These are phyloP conservation scores for Gossypium sturtianum DNA, from an alignment of 345 rosid genomes.

Conservation along the genomic window DNA sequence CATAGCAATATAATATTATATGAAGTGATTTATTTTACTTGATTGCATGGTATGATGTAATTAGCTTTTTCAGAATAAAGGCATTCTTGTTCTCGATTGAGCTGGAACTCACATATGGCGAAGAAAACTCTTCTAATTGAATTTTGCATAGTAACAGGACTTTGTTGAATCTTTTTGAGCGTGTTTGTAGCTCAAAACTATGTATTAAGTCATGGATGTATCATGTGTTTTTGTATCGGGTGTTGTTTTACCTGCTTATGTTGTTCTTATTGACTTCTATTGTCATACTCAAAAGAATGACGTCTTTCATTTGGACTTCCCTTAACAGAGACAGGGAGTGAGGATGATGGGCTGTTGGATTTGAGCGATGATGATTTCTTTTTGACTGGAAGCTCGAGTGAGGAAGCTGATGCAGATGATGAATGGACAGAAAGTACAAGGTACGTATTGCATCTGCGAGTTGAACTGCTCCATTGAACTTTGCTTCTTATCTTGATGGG, in stretches of 20 bases:
- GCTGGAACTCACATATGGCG: not conserved
- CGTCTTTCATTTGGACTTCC: constrained; percentile 9
- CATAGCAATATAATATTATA: not conserved
- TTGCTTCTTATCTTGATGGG: not conserved
- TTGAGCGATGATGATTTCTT: constrained; percentile 95
- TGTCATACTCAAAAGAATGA: not conserved
- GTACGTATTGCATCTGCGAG: constrained; percentile 27
- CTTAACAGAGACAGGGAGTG: constrained; percentile 89
- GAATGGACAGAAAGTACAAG: constrained; percentile 94
- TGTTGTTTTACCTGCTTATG: not conserved
- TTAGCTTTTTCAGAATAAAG: not conserved
- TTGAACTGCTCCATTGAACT: not conserved
- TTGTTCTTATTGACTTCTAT: constrained; percentile 3
- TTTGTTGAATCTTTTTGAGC: not conserved
- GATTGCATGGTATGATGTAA: not conserved
- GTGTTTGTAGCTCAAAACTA: not conserved
- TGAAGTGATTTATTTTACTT: not conserved
- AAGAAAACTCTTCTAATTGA: not conserved
- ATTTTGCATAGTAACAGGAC: not conserved
- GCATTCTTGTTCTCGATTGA: not conserved
- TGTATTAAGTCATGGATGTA: not conserved
- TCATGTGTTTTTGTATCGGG: not conserved
- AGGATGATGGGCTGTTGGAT: constrained; percentile 92
- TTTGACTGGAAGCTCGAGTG: constrained; percentile 80
- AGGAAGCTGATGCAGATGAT: constrained; percentile 97